phyloP scores from a whole-genome alignment of 306 rosid species.

The Pterocarpus macrocarpus region DNA sequence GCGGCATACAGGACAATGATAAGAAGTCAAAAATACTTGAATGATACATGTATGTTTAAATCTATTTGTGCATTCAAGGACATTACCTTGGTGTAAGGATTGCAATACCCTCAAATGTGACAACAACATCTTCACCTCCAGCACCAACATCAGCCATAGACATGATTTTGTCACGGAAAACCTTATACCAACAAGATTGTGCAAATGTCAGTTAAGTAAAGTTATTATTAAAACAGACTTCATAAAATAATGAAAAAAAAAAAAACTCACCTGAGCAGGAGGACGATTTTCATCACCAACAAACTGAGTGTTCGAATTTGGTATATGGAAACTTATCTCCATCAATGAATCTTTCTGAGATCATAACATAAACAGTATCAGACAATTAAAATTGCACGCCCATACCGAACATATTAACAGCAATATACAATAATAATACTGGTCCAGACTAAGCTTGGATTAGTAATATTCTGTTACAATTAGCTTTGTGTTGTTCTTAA shows the following conservation, averaged over 20 bases:
- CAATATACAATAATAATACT: not conserved
- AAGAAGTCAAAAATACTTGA: slow-evolving; percentile 18
- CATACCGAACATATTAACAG: slow-evolving; percentile 1
- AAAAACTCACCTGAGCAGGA: slow-evolving; percentile 97
- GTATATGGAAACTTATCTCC: slow-evolving; percentile 97
- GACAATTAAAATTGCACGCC: too few species aligned
- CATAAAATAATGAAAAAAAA: slow-evolving; percentile 22
- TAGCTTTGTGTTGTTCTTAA: slow-evolving; percentile 28
- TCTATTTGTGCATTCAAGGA: slow-evolving; percentile 23
- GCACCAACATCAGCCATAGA: slow-evolving; percentile 96
- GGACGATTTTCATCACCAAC: slow-evolving; percentile 95
- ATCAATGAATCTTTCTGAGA: slow-evolving; percentile 97
- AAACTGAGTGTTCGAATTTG: slow-evolving; percentile 96
- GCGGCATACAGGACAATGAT: slow-evolving; percentile 20
- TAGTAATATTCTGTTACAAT: slow-evolving; percentile 18
- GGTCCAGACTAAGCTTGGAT: slow-evolving; percentile 24
- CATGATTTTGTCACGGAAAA: slow-evolving; percentile 93
- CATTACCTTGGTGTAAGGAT: slow-evolving; percentile 95
- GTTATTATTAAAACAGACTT: slow-evolving; percentile 13
- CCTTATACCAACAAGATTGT: slow-evolving; percentile 59
- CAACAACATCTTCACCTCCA: slow-evolving; percentile 95
- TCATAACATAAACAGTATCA: slow-evolving; percentile 29
- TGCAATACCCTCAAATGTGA: slow-evolving; percentile 98
- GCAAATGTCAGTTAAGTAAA: slow-evolving; percentile 38
- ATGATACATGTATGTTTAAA: slow-evolving; percentile 4